These are phyloP conservation scores for Anthracocystis setariae DNA, from an alignment of 1,284 basidiomycete genomes.

Conservation along the genomic window DNA sequence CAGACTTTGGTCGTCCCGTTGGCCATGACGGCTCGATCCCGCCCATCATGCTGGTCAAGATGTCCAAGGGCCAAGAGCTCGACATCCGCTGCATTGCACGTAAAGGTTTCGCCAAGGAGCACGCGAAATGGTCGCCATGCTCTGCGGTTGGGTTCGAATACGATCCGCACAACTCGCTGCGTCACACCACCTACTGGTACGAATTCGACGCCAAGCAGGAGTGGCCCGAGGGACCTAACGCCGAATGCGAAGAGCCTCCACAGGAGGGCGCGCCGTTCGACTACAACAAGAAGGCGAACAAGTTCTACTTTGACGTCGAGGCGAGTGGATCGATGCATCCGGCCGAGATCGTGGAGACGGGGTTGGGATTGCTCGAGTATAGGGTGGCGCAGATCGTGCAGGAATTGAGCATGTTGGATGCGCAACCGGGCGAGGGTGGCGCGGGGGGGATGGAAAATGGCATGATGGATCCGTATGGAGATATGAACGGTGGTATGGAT, in stretches of 20 bases:
- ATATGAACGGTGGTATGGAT: slow-evolving; percentile 15
- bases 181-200: slow-evolving; percentile 96
- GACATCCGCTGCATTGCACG: slow-evolving; percentile 88
- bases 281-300: slow-evolving; percentile 56
- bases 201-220: slow-evolving; percentile 72
- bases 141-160: slow-evolving; percentile 97
- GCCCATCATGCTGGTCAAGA: slow-evolving; percentile 84
- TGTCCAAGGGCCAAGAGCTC: slow-evolving; percentile 92
- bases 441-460: slow-evolving; percentile 18
- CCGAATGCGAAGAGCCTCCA: slow-evolving; percentile 63
- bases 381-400: slow-evolving; percentile 65
- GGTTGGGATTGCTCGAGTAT: slow-evolving; percentile 60
- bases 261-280: slow-evolving; percentile 61
- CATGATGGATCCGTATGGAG: slow-evolving; percentile 34
- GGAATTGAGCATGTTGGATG: slow-evolving; percentile 62
- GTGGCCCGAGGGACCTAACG: slow-evolving; percentile 64
- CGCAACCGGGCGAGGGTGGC: slow-evolving; percentile 25
- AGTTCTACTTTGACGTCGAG: slow-evolving; percentile 67
- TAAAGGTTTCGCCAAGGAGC: slow-evolving; percentile 98
- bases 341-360: slow-evolving; percentile 64
- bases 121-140: slow-evolving; percentile 98
- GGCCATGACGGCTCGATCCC: slow-evolving; percentile 73
- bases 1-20: slow-evolving; percentile 84
- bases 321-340: slow-evolving; percentile 62
- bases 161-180: slow-evolving; percentile 95